phyloP scores from a whole-genome alignment of 2,329 filamentous ascomycete genomes.

The Colletotrichum lindemuthianum region DNA sequence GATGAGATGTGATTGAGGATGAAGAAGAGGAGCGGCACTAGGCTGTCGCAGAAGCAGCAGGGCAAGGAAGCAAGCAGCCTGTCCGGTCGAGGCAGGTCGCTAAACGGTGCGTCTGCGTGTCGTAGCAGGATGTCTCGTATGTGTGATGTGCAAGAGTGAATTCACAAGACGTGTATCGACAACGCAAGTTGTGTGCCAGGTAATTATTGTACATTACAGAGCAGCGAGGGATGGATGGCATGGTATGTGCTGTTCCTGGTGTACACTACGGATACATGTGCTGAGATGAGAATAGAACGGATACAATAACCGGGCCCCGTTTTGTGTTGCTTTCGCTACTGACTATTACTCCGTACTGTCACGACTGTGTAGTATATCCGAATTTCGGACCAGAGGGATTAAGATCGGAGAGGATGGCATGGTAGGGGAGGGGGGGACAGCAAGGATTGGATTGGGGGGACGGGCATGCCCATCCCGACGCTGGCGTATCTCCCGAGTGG shows the following conservation, averaged over 20 bases:
- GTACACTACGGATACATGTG: not conserved
- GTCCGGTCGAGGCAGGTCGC: not conserved
- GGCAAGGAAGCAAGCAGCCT: slow-evolving; percentile 5
- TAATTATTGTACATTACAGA: too few relatives aligned
- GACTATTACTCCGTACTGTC: slow-evolving; percentile 8
- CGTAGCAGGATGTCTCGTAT: slow-evolving; percentile 9
- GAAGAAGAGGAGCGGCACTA: not conserved
- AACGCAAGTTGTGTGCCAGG: too few relatives aligned
- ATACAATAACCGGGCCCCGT: not conserved
- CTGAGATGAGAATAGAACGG: slow-evolving; percentile 31
- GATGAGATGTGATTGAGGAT: slow-evolving; percentile 34
- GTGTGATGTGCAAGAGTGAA: slow-evolving; percentile 13
- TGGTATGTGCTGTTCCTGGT: too few relatives aligned
- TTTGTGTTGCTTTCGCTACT: slow-evolving; percentile 8
- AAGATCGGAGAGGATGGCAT: slow-evolving; percentile 21
- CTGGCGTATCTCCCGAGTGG: not conserved
- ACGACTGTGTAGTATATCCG: not conserved
- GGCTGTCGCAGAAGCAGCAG: not conserved
- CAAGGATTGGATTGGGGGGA: slow-evolving; percentile 20
- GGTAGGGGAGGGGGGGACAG: slow-evolving; percentile 4
- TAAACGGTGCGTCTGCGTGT: not conserved
- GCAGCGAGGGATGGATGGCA: too few relatives aligned
- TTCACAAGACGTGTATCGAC: too few relatives aligned
- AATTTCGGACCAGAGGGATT: slow-evolving; percentile 26
- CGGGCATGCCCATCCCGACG: slow-evolving; percentile 28